Percentiles rank a stretch among this genome's conserved stretches.
phyloP scores from a whole-genome alignment of 169 alveolate species.

The Plasmodium gonderi region DNA sequence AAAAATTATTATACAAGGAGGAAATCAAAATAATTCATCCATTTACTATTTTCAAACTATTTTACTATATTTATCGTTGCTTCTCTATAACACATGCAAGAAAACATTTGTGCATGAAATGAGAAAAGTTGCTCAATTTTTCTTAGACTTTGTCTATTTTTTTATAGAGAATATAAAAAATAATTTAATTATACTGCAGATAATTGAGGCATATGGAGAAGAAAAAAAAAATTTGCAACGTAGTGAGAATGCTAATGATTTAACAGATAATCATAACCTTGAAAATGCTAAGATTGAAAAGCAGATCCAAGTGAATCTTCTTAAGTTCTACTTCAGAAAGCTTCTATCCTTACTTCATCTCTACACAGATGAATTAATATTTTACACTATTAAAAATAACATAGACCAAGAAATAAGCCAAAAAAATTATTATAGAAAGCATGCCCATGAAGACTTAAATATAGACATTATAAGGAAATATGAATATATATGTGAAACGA shows the following conservation, averaged over 20 bases:
- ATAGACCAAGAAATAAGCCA: constrained; percentile 44
- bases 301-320: neutral
- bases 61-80: constrained; percentile 27
- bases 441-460: constrained; percentile 7
- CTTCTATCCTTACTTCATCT: constrained; percentile 48
- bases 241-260: neutral
- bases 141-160: constrained; percentile 58
- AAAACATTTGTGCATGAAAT: constrained; percentile 45
- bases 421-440: constrained; percentile 57
- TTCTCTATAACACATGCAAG: constrained; percentile 30
- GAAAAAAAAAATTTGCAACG: neutral
- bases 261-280: neutral
- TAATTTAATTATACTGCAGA: constrained; percentile 66
- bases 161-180: constrained; percentile 75
- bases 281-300: neutral
- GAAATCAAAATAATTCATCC: neutral
- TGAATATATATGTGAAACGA: constrained; percentile 11
- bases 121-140: constrained; percentile 68
- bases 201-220: constrained; percentile 40
- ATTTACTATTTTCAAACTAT: constrained; percentile 18
- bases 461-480: constrained; percentile 30
- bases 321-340: constrained; percentile 65
- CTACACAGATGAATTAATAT: constrained; percentile 70
- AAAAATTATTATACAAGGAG: neutral
- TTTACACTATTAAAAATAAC: constrained; percentile 47